Evolutionary conservation across 306 rosid genomes (phyloP), one percentile per base, ranked within the genome.

Genomic region (Glycyrrhiza uralensis): DNA sequence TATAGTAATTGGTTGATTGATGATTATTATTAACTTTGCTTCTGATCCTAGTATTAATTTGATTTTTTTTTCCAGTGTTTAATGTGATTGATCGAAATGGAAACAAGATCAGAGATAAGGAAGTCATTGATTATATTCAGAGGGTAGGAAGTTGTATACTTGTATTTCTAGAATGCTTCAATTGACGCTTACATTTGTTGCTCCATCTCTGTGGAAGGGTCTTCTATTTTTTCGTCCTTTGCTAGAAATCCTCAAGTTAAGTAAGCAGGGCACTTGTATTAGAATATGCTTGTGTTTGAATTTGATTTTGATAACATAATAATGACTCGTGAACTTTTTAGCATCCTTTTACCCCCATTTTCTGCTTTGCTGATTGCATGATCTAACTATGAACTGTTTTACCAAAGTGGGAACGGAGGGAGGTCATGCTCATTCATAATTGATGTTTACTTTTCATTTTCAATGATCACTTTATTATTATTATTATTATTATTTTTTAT

Each of bases 81-180:
- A 85, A 94, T 30, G 96, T 94, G 79, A 80, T 83, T 58, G 92
- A 86, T 66, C 86, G 24, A 5, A 88, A 89, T 59, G 99, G 99
- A 59, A 80, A 76, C 77, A 94, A 94, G 70, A 88, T 94, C 77
- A 85, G 87, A 85, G 99, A 94, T 51, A 82, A 81, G 81, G 97
- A 91, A 80, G 83, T 89, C 66, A 79, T 89, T 66, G 87, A 85
- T 72, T 87, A 86, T 80, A 86, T 94, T 64, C 96, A 89, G 85
- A 85, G 81, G 92, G 99, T 94, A 85, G 68, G 88, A 36, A 18
- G 46, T 45, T 54, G 10, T 33, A 41, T 29, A 22, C 58, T 50
- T 54, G n/a, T 3, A 74, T 46, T 57, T 20, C 26, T 13, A 20
- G 63, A 28, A 22, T 41, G 47, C 32, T 61, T 62, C 56, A 56